phyloP scores from a whole-genome alignment of 495 filamentous ascomycete species.

The Penicillium argentinense region DNA sequence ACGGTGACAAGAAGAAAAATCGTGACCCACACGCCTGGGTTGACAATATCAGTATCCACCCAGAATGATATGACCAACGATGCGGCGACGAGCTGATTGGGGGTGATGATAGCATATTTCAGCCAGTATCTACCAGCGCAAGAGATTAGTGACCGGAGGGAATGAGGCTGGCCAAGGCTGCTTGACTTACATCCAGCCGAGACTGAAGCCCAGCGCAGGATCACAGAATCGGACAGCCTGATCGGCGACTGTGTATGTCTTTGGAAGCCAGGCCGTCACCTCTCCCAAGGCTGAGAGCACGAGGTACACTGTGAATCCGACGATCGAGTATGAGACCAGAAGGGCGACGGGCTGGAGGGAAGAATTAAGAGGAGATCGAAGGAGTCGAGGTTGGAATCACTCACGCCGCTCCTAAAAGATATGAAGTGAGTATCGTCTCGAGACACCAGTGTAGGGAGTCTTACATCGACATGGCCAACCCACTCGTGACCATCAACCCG shows the following conservation, averaged over 20 bases:
- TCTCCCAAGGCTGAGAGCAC: constrained; percentile 64
- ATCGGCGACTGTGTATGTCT: constrained; percentile 56
- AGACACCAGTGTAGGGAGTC: constrained; percentile 33
- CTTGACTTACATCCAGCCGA: constrained; percentile 50
- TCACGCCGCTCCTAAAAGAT: constrained; percentile 33
- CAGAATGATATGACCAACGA: constrained; percentile 72
- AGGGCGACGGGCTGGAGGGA: constrained; percentile 49
- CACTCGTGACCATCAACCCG: constrained; percentile 62
- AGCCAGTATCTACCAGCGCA: constrained; percentile 42
- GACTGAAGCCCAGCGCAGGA: constrained; percentile 61
- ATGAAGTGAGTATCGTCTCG: constrained; percentile 2
- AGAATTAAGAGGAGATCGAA: constrained; percentile 2
- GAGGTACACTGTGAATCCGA: constrained; percentile 60
- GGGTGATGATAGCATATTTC: constrained; percentile 74
- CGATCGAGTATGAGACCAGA: constrained; percentile 63
- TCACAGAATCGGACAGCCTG: constrained; percentile 62
- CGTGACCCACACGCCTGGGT: constrained; percentile 73
- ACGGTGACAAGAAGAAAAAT: constrained; percentile 65
- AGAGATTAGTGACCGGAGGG: neutral
- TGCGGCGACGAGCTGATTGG: constrained; percentile 76
- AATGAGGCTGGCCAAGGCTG: neutral
- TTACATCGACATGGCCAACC: constrained; percentile 60
- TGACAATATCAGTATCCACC: constrained; percentile 55
- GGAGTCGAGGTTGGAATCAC: constrained; percentile 1
- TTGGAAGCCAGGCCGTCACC: constrained; percentile 61